Percentiles rank a stretch among this genome's conserved stretches.
These are phyloP conservation scores for Xerocomus amazonicus DNA, from an alignment of 1,284 basidiomycete genomes.

Conservation along the genomic window DNA sequence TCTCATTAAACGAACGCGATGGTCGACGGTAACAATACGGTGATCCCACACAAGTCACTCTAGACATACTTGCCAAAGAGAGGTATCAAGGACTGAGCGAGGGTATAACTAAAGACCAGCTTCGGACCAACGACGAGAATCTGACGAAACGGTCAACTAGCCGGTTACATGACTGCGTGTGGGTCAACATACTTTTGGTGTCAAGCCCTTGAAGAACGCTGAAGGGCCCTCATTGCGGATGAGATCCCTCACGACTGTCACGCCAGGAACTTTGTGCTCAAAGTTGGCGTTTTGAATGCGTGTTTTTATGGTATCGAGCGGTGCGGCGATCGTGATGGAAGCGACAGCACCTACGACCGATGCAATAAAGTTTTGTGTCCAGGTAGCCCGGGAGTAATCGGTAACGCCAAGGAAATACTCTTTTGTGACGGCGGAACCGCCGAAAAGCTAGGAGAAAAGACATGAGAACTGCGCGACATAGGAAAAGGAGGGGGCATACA, in stretches of 20 bases:
- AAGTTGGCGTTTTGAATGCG: slow-evolving; percentile 99
- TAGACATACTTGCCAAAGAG: slow-evolving; percentile 87
- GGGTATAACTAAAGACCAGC: slow-evolving; percentile 96
- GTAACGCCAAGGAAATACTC: slow-evolving; percentile 87
- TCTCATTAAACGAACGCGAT: background rate
- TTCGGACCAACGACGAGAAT: slow-evolving; percentile 97
- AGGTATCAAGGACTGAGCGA: slow-evolving; percentile 95
- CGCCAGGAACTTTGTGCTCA: slow-evolving; percentile 85
- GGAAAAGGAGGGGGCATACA: slow-evolving; percentile 45
- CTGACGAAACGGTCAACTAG: slow-evolving; percentile 37
- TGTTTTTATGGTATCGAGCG: slow-evolving; percentile 95
- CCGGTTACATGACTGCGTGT: background rate
- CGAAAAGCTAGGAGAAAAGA: slow-evolving; percentile 71
- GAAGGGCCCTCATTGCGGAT: slow-evolving; percentile 80
- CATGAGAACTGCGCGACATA: background rate
- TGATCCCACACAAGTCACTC: slow-evolving; percentile 1
- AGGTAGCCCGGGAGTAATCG: slow-evolving; percentile 92
- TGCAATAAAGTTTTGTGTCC: slow-evolving; percentile 93
- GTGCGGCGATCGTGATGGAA: slow-evolving; percentile 94
- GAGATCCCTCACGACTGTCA: slow-evolving; percentile 84
- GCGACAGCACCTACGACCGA: slow-evolving; percentile 93
- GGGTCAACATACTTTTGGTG: slow-evolving; percentile 71
- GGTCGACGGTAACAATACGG: background rate
- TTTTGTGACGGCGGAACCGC: slow-evolving; percentile 92
- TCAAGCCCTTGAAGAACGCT: slow-evolving; percentile 97